Percentiles rank a stretch among this genome's conserved stretches.
These are phyloP conservation scores for Xerocomellus chrysenteron DNA, from an alignment of 768 basidiomycete genomes.

Conservation along the genomic window DNA sequence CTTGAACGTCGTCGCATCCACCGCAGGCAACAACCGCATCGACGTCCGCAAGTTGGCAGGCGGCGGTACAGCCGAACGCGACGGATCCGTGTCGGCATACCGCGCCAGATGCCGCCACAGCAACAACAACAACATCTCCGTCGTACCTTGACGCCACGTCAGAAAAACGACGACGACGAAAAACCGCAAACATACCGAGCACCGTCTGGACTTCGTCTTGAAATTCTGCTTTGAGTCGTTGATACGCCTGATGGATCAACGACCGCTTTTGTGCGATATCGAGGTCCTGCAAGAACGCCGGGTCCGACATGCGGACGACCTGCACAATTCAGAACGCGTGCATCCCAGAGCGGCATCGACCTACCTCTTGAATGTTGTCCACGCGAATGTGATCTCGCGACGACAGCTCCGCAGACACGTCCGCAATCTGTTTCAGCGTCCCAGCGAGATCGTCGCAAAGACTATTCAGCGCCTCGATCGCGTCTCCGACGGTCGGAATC, in stretches of 20 bases:
- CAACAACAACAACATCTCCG: conserved; percentile 78
- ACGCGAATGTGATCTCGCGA: conserved; percentile 69
- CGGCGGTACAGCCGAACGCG: conserved; percentile 3
- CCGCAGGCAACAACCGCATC: conserved; percentile 55
- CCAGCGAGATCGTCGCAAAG: conserved; percentile 61
- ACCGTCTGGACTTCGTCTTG: conserved; percentile 51
- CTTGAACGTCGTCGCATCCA: conserved; percentile 59
- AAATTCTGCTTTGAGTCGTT: conserved; percentile 40
- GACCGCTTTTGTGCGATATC: conserved; percentile 68
- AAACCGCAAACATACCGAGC: conserved; percentile 40
- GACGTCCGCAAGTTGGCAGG: conserved; percentile 41
- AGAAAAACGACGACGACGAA: too few species aligned
- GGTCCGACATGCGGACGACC: conserved; percentile 53
- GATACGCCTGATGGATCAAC: conserved; percentile 63
- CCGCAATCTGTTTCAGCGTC: conserved; percentile 63
- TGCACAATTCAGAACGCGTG: conserved; percentile 19
- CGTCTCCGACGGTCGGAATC: conserved; percentile 73
- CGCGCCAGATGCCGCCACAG: conserved; percentile 78
- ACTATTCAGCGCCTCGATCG: conserved; percentile 62
- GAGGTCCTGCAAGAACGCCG: conserved; percentile 59
- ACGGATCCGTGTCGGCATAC: conserved; percentile 45
- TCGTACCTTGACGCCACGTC: conserved; percentile 43
- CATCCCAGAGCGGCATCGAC: conserved; percentile 8
- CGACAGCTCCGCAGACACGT: conserved; percentile 67
- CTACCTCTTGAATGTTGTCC: conserved; percentile 72